phyloP scores from a whole-genome alignment of 2,329 filamentous ascomycete species.

The Arthrinium phaeospermum region DNA sequence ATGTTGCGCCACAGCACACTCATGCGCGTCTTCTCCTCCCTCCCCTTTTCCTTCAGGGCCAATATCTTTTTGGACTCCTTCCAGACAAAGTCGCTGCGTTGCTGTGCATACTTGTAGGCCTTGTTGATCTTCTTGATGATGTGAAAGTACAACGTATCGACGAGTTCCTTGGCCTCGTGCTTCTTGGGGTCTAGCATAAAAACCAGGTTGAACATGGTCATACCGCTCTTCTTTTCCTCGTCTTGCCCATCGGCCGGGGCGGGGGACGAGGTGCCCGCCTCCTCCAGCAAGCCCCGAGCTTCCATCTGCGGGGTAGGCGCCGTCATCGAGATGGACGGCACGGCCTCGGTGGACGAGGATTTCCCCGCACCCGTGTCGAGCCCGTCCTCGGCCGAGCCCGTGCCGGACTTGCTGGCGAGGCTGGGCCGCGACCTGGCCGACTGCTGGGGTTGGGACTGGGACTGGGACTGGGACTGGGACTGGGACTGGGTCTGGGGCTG shows the following conservation, averaged over 20 bases:
- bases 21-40: conserved; percentile 66
- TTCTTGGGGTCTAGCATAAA: conserved; percentile 86
- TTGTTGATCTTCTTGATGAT: conserved; percentile 93
- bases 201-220: conserved; percentile 98
- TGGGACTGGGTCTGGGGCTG: conserved; percentile 46
- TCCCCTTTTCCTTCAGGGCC: conserved; percentile 79
- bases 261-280: conserved; percentile 37
- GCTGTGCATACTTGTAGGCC: conserved; percentile 90
- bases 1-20: conserved; percentile 73
- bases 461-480: neutral
- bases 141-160: conserved; percentile 81
- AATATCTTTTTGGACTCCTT: conserved; percentile 86
- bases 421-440: conserved; percentile 33
- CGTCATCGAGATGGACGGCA: conserved; percentile 23
- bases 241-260: conserved; percentile 41
- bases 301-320: conserved; percentile 34
- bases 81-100: conserved; percentile 88
- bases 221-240: conserved; percentile 69
- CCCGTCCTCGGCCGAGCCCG: conserved; percentile 31
- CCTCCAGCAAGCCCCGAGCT: conserved; percentile 36
- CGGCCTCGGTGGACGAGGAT: neutral
- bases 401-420: conserved; percentile 30
- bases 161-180: conserved; percentile 75
- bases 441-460: neutral
- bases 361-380: neutral